Evolutionary conservation across 495 filamentous ascomycete species (phyloP).

Genomic region (Xylaria sp.): DNA sequence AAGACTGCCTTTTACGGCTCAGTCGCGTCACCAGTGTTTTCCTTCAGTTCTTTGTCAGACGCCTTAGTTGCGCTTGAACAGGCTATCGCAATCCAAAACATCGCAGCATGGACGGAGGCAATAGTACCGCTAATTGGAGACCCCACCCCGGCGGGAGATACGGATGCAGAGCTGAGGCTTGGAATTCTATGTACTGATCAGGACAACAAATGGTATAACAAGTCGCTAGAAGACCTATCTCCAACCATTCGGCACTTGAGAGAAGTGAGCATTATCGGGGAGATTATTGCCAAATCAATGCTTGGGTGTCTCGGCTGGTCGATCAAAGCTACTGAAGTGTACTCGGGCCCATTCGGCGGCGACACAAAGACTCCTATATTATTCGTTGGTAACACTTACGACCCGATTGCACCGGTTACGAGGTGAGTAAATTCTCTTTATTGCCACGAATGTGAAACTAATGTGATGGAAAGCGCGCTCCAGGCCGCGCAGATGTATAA

Average conservation of each 20-base stretch:
- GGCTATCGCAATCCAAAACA: conserved; percentile 8
- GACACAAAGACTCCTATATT: conserved; percentile 62
- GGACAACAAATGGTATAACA: conserved; percentile 19
- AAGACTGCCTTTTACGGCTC: conserved; percentile 8
- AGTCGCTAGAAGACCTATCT: conserved; percentile 2
- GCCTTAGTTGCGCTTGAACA: conserved; percentile 19
- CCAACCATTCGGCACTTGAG: conserved; percentile 5
- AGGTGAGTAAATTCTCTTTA: not conserved
- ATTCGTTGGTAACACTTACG: conserved; percentile 61
- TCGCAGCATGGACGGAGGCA: conserved; percentile 14
- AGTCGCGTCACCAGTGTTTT: not conserved
- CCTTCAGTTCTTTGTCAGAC: conserved; percentile 1
- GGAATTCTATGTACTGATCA: conserved; percentile 16
- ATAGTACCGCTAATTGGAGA: conserved; percentile 10
- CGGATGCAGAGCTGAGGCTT: not conserved
- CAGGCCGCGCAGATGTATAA: conserved; percentile 10
- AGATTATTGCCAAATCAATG: conserved; percentile 12
- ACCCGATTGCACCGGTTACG: conserved; percentile 52
- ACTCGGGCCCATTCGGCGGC: conserved; percentile 16
- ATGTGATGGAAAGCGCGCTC: not conserved
- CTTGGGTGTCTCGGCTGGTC: conserved; percentile 18
- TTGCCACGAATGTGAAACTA: not conserved
- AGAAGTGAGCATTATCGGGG: conserved; percentile 19
- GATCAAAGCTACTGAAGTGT: conserved; percentile 13
- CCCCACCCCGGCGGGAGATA: not conserved